These are phyloP conservation scores for Globisporangium alternatum DNA, from an alignment of 352 stramenopile species.

Conservation along the genomic window DNA sequence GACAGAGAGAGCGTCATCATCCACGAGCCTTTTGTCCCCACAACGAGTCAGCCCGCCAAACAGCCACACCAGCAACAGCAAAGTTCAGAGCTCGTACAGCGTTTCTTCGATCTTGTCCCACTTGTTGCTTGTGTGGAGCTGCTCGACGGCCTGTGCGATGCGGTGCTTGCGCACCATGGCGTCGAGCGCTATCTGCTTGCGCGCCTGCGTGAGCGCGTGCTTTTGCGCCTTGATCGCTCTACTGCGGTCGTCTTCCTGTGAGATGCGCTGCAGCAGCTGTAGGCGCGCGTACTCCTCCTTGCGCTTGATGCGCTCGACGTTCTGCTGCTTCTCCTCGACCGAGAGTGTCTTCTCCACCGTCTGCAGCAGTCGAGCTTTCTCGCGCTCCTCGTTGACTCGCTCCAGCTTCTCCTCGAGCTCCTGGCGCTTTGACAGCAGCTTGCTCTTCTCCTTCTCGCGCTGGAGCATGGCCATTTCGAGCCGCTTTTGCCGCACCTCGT, in stretches of 20 bases:
- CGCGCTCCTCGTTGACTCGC: constrained; percentile 33
- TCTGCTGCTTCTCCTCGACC: constrained; percentile 59
- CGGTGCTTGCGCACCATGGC: constrained; percentile 65
- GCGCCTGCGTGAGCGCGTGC: constrained; percentile 45
- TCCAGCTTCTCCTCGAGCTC: constrained; percentile 43
- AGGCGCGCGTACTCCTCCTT: constrained; percentile 66
- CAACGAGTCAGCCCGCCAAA: background rate
- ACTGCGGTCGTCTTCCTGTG: constrained; percentile 56
- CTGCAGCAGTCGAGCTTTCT: constrained; percentile 44
- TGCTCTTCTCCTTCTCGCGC: constrained; percentile 34
- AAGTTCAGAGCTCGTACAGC: constrained; percentile 51
- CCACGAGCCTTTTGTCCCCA: background rate
- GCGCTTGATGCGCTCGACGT: constrained; percentile 70
- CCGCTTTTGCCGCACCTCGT: constrained; percentile 59
- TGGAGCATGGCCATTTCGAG: constrained; percentile 47
- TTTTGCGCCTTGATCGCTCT: constrained; percentile 63
- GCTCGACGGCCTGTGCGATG: constrained; percentile 63
- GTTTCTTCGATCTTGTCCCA: constrained; percentile 81
- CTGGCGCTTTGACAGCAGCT: constrained; percentile 42
- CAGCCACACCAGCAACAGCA: background rate
- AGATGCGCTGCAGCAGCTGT: constrained; percentile 53
- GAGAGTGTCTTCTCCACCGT: constrained; percentile 56
- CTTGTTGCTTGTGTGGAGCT: constrained; percentile 58
- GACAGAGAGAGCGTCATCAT: constrained; percentile 9
- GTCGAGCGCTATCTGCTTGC: constrained; percentile 63